Evolutionary conservation across 192 early-diverging fungal genomes (phyloP).

Genomic region (Jimgerdemannia lactiflua): DNA sequence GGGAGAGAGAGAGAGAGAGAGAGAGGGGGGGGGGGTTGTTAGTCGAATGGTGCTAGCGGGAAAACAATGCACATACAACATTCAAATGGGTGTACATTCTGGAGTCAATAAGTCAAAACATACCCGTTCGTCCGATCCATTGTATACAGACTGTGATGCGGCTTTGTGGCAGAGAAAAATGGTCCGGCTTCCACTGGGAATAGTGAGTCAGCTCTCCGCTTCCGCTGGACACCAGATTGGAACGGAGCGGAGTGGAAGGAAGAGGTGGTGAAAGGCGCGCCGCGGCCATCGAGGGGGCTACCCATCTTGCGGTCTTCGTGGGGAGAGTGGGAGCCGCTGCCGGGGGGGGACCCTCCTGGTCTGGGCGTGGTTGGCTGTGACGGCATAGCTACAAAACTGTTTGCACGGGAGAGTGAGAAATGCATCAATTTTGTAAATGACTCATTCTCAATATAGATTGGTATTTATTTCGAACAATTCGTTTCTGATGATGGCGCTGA

Average conservation of each 20-base stretch:
- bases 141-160: conserved; percentile 61
- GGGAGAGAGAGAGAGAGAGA: no score
- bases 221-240: conserved; percentile 14
- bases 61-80: no score
- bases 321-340: background rate
- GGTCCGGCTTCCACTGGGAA: conserved; percentile 56
- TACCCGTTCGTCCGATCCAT: conserved; percentile 57
- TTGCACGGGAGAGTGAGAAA: no score
- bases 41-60: background rate
- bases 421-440: no score
- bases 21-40: background rate
- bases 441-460: no score
- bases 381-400: background rate
- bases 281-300: background rate
- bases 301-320: background rate
- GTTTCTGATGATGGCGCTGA: no score
- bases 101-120: background rate
- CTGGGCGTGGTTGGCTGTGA: background rate
- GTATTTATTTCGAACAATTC: no score
- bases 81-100: no score
- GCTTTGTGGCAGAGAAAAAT: conserved; percentile 67
- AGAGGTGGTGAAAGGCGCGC: background rate
- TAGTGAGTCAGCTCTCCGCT: conserved; percentile 39
- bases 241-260: background rate
- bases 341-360: background rate